These are phyloP conservation scores for Ophiostoma angusticollis DNA, from an alignment of 2,329 filamentous ascomycete genomes.

Conservation along the genomic window DNA sequence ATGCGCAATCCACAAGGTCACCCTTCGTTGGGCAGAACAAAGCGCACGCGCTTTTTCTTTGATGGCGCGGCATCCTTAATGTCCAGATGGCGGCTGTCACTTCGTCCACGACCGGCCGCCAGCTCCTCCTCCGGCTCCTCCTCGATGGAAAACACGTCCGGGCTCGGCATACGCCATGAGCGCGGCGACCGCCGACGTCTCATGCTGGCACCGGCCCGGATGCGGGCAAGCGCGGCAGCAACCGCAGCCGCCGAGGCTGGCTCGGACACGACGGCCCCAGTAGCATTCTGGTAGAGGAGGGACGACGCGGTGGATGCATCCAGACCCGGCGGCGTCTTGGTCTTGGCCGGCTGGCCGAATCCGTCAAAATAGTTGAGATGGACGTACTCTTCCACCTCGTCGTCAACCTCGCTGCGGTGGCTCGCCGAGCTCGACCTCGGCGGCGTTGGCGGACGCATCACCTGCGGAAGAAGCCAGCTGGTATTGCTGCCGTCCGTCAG, in stretches of 20 bases:
- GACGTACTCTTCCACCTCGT: slow-evolving; percentile 35
- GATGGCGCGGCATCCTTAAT: slow-evolving; percentile 32
- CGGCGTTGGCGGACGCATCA: slow-evolving; percentile 28
- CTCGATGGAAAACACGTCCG: slow-evolving; percentile 47
- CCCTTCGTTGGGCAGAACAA: slow-evolving; percentile 9
- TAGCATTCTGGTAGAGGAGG: too few relatives aligned
- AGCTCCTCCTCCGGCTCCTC: slow-evolving; percentile 45
- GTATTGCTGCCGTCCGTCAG: slow-evolving; percentile 32
- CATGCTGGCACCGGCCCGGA: slow-evolving; percentile 2
- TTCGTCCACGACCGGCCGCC: slow-evolving; percentile 14
- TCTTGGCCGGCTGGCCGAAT: too few relatives aligned
- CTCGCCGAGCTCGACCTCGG: slow-evolving; percentile 15
- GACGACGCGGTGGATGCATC: too few relatives aligned
- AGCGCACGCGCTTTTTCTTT: slow-evolving; percentile 31
- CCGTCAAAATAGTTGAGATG: too few relatives aligned
- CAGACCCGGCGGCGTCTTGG: too few relatives aligned
- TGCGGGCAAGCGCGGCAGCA: background rate
- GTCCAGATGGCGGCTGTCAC: slow-evolving; percentile 12
- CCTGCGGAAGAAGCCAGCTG: slow-evolving; percentile 28
- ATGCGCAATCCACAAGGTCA: background rate
- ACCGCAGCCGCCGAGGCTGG: too few relatives aligned
- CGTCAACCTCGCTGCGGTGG: slow-evolving; percentile 31
- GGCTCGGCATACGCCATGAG: slow-evolving; percentile 45
- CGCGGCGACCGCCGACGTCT: slow-evolving; percentile 27
- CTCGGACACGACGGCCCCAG: too few relatives aligned